Base-by-base conservation (phyloP, 768 basidiomycete species). In the Russula emetica region DNA sequence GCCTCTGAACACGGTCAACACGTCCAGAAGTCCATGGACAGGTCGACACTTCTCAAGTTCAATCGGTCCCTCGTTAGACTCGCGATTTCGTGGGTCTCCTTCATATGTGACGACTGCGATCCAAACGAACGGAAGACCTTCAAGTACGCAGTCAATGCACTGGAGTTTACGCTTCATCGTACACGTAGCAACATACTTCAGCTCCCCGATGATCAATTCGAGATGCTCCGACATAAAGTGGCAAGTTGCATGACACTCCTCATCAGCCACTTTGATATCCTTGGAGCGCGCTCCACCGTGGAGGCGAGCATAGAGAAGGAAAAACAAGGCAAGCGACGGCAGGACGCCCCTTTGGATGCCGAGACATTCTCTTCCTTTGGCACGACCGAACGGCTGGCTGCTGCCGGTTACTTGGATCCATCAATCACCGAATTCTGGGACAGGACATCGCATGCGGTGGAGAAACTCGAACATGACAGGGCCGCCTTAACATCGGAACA, bases 61-160 rank as follows among this genome's bases (percentile, higher is more conserved):
- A 89, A 90, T 71, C 84, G 88, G 8, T 80, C 89, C 4, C 80
- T 98, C 38, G 88, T 95, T 74, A 88, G 86, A 64, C 83, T 98
- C 58, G 93, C 95, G 11, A 98, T 98, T 69, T 90, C 92, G 14
- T 99, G 96, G 96, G 92, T 98, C 38, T 88, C 94, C 50, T 98
- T 99, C 79, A 96, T 98, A 67, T 97, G 94, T 76, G 94, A 98
- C 71, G 92, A 95, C 70, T 99, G 97, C 76, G 92, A 97, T 69
- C 94, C 95, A 9, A 89, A 92, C 38, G 95, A 98, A 74, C 84
- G 93, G 62, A 90, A 88, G 74, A 98, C 94, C 0, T 99, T 99
- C 82, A 89, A 91, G 72, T 98, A 95, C 95, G 95, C 97, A 9
- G 94, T 99, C 58, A 91, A 88, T 62, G 95, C 97, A 2, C 83